Evolutionary conservation across 345 rosid species (phyloP), one percentile per base, ranked within the genome.

Genomic region (Passiflora organensis): DNA sequence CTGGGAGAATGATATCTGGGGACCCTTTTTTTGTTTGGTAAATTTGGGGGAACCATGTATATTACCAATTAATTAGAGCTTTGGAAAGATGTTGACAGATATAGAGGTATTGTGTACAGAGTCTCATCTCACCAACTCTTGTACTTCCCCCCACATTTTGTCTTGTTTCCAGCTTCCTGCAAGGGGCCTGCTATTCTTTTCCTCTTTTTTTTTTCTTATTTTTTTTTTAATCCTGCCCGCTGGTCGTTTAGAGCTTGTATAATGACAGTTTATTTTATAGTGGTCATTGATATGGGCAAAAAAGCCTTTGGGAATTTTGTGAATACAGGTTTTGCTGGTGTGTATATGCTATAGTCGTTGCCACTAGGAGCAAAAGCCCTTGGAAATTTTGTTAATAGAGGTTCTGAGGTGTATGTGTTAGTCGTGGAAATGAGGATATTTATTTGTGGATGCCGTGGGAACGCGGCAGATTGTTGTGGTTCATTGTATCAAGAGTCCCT

Each of bases 51-150:
- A 66, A 58, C 59, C 60, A 48, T 80, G 94, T 82, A 86, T 32
- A 82, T 82, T 79, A 70, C 69, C 73, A 75, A 71, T 68, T 71
- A 63, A 56, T 49, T 76, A 80, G 82, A 73, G 78, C 55, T 54
- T 38, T 48, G 77, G 78, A 77, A 76, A 61, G 73, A 60, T 67
- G 60, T 76, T 77, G 82, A 75, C 65, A 48, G 66, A 72, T 70
- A 78, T 73, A 82, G 82, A 77, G 83, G 72, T 71, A 67, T 14
- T 59, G 43, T 86, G 89, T 82, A 82, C 85, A 86, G 86, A 72
- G 62, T 78, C 72, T 68, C 58, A 22, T 50, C 68, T 68, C 46
- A 23, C 73, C 68, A 49, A 66, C 48, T 66, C 68, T 64, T 70
- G 46, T 63, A 53, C 28, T 43, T 57, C 43, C 54, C 47, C 72